Base-by-base conservation (phyloP, 331 rosid species). In the Dryas integrifolia region DNA sequence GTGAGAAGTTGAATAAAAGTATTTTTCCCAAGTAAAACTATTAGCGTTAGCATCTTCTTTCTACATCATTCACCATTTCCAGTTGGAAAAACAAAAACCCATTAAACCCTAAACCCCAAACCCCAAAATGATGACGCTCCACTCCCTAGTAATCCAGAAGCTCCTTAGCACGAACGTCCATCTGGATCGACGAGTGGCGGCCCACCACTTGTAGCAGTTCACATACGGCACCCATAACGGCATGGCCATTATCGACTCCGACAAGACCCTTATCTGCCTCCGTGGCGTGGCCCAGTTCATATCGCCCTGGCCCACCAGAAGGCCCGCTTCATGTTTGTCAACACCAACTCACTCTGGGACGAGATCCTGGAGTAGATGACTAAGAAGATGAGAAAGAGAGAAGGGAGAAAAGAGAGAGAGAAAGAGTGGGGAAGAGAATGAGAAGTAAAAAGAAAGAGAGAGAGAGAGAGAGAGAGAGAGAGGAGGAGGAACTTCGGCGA, bases 161-260 rank as follows among this genome's bases (percentile, higher is more conserved):
- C 89, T 92, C 0, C 85, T 87, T 30, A 84, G 89, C 92, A 88
- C 98, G n/a, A 90, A 87, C 49, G 93, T 92, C 1, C 98, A 92
- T 43, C 14, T 87, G 3, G 97, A 97, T 5, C 81, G 83, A 16
- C 84, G 90, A 9, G 88, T 80, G 2, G 92, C 84, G 0, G 85
- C 81, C 30, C 88, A 88, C 65, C 98, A 92, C 67, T 81, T 88
- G 76, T 90, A 92, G 85, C 82, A 75, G 3, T 90, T 84, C 80
- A 86, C 90, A 2, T 84, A 84, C 55, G 98, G 97, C 6, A 50
- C 81, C 62, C 92, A 96, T 72, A 88, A 92, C 77, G 79, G 75
- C 35, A 82, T 86, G 88, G 86, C 89, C 47, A 76, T 92, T 6
- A 82, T 92, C 48, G 97, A 92, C 78, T 87, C 93, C 4, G 93